Base-by-base conservation (phyloP, 2,329 filamentous ascomycete species). In the Fusarium udum region DNA sequence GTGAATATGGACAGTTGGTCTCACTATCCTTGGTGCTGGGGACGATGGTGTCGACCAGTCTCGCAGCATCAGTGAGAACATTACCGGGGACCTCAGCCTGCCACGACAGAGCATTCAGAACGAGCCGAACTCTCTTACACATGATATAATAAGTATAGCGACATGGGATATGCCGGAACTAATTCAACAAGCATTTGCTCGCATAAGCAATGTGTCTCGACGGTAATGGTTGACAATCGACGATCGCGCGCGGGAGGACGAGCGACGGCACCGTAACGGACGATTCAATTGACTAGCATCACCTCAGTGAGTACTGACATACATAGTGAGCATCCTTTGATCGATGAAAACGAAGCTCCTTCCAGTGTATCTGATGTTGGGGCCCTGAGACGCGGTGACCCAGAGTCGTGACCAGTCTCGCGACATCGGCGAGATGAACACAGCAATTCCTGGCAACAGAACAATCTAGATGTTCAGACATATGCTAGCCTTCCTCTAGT, bases 401-500 rank as follows among this genome's bases (percentile, higher is more conserved):
- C 2, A 16, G n/a, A 28, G 24, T 12, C 13, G 14, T 36, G 12
- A 22, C 6, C 49, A 22, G 49, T 22, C n/a, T 52, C 16, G 32
- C 49, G 10, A 36, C n/a, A 24, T 12, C 6, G 0, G 49, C 0
- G 7, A 52, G n/a, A 8, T 15, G 49, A 36, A 15, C 13, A 20
- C 24, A 18, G 3, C 20, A n/a, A 28, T 53, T 7, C 20, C 32
- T 14, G 9, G 20, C 3, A 18, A 37, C 10, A 53, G 18, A 13
- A 8, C 18, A 12, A 39, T 22, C 5, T 16, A 16, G 20, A 14
- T 14, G 4, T 4, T 6, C 10, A 15, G 14, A 12, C 4, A 1
- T 4, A 4, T 32, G 3, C 7, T 22, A 28, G 1, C 0, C 26
- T 10, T 9, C 3, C 0, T 49, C 1, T 10, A 9, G 3, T 24